Conservation (phyloP, 768 basidiomycete species). For the Serendipita indica region DNA sequence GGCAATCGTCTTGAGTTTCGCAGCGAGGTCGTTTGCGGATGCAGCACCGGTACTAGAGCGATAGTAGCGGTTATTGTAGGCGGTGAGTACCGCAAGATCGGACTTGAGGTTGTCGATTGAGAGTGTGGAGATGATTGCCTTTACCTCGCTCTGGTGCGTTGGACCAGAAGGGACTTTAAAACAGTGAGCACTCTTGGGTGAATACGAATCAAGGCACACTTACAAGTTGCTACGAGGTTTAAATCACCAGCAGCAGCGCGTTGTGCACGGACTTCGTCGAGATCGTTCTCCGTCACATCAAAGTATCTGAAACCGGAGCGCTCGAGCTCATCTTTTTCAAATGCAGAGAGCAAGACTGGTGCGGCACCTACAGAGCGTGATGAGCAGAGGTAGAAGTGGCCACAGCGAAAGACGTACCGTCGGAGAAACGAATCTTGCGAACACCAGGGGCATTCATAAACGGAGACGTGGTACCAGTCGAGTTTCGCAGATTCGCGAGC, state of each 20-base stretch:
- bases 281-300: slow-evolving; percentile 11
- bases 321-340: slow-evolving; percentile 9
- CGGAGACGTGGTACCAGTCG: not conserved
- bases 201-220: not conserved
- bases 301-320: slow-evolving; percentile 1
- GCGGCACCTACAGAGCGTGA: not conserved
- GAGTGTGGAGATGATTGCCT: slow-evolving; percentile 8
- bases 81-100: slow-evolving; percentile 6
- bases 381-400: not conserved
- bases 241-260: not conserved
- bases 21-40: not conserved
- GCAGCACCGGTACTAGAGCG: slow-evolving; percentile 2
- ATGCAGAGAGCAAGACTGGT: slow-evolving; percentile 1
- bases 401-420: not conserved
- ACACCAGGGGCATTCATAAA: not conserved
- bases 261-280: not conserved
- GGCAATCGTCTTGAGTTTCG: not conserved
- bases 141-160: slow-evolving; percentile 10
- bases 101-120: slow-evolving; percentile 9
- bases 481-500: slow-evolving; percentile 7
- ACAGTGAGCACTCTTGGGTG: not conserved
- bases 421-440: slow-evolving; percentile 5
- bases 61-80: slow-evolving; percentile 13
- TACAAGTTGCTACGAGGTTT: not conserved
- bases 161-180: slow-evolving; percentile 2